Evolutionary conservation across 176 grass and related monocot genomes (phyloP).

Genomic region (Bolboschoenus planiculmis): DNA sequence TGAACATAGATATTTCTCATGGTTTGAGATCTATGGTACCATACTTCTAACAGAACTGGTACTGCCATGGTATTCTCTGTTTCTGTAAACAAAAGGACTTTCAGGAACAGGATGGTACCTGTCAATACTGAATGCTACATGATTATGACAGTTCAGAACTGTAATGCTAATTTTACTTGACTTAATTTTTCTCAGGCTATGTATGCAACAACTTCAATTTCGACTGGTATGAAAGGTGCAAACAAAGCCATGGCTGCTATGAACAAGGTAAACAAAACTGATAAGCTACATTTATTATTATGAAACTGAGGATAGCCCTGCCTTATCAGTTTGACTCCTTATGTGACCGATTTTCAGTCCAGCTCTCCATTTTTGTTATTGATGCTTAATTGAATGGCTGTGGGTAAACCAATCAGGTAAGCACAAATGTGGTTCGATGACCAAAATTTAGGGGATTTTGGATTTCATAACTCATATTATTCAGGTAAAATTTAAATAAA

Average conservation of each 20-base stretch:
- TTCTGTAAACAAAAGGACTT: background rate
- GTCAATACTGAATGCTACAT: background rate
- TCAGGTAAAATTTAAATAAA: background rate
- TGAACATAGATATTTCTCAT: background rate
- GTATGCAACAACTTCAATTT: constrained; percentile 95
- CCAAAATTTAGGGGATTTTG: background rate
- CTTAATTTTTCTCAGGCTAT: constrained; percentile 62
- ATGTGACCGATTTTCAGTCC: background rate
- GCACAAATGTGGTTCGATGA: background rate
- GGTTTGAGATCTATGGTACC: background rate
- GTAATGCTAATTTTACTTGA: background rate
- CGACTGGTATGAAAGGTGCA: constrained; percentile 98
- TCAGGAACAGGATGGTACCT: background rate
- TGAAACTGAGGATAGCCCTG: background rate
- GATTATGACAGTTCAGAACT: background rate
- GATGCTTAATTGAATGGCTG: background rate
- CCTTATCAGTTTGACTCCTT: constrained; percentile 17
- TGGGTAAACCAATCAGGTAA: background rate
- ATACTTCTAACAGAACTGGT: background rate
- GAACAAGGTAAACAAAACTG: constrained; percentile 69
- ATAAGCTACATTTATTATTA: constrained; percentile 22
- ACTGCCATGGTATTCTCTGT: background rate
- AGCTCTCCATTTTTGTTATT: background rate
- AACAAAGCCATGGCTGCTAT: constrained; percentile 99
- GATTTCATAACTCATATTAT: background rate